Base-by-base conservation (phyloP, 345 rosid genomes). In the Ricinus communis region DNA sequence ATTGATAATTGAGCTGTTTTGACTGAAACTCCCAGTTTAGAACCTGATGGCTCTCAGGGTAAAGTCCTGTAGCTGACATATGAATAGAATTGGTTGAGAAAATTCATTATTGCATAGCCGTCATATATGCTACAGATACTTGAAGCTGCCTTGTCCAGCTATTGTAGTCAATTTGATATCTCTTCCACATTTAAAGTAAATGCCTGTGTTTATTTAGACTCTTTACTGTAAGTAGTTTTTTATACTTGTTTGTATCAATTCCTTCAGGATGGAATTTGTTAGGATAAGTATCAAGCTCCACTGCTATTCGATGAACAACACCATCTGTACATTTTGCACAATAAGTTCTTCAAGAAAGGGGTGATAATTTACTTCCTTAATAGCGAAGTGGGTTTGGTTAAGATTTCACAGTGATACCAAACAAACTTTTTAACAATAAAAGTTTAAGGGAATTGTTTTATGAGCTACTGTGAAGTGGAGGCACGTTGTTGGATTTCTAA, bases 161-260 rank as follows among this genome's bases (percentile, higher is more conserved):
- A 52, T n/a, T n/a, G n/a, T n/a, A n/a, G n/a, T 74, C 58, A 46
- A 81, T 71, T 55, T 66, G 6, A 84, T 74, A 1, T 72, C 69
- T 70, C 72, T 74, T 57, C 83, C 83, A 69, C 85, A 79, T 73
- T 68, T 84, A 19, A 81, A 79, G 22, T 84, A 69, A 64, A 84
- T 75, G 12, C 83, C 80, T 15, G 50, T 66, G 63, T n/a, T 38
- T n/a, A 49, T 33, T 74, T 18, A 84, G 75, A 51, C 78, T 79
- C 54, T 61, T 61, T 16, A 11, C 55, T 25, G 60, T 54, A 15
- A 77, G 45, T 0, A 80, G 73, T 28, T 21, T 43, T 30, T 57
- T 57, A 76, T 75, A 57, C 75, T 74, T 38, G 65, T n/a, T 76
- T 22, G 82, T 77, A 64, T n/a, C n/a, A n/a, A n/a, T 84, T 2